Conservation (phyloP, 306 rosid genomes). For the Oemleria cerasiformis region DNA sequence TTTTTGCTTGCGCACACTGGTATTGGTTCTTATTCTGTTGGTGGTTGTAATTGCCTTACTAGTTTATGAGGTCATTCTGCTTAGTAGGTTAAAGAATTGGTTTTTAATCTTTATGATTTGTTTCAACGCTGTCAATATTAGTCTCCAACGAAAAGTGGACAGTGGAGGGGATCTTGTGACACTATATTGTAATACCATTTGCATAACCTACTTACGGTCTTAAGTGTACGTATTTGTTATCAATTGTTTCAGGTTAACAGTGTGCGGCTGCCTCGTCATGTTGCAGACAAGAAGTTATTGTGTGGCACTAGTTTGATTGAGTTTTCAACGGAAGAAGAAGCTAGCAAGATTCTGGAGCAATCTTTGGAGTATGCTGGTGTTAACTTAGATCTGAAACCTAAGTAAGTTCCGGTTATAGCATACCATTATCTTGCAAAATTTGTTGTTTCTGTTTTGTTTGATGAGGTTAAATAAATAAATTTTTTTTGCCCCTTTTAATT, state of each 20-base stretch:
- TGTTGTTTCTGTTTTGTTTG: neutral
- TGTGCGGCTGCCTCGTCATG: conserved; percentile 83
- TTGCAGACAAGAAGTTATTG: conserved; percentile 71
- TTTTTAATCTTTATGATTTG: neutral
- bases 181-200: neutral
- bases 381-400: conserved; percentile 60
- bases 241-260: conserved; percentile 64
- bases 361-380: conserved; percentile 55
- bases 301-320: conserved; percentile 84
- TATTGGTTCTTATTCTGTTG: too few species aligned
- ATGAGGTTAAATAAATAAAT: neutral
- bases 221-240: conserved; percentile 3
- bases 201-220: neutral
- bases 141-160: neutral
- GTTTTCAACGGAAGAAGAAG: conserved; percentile 70
- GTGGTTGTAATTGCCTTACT: too few species aligned
- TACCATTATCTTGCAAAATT: neutral
- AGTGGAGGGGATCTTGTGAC: neutral
- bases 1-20: too few species aligned
- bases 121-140: neutral
- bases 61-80: too few species aligned
- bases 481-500: neutral
- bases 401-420: conserved; percentile 47
- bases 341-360: conserved; percentile 44
- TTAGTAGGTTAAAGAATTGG: too few species aligned